phyloP scores from a whole-genome alignment of 2,329 filamentous ascomycete species.

The Cordyceps javanica region DNA sequence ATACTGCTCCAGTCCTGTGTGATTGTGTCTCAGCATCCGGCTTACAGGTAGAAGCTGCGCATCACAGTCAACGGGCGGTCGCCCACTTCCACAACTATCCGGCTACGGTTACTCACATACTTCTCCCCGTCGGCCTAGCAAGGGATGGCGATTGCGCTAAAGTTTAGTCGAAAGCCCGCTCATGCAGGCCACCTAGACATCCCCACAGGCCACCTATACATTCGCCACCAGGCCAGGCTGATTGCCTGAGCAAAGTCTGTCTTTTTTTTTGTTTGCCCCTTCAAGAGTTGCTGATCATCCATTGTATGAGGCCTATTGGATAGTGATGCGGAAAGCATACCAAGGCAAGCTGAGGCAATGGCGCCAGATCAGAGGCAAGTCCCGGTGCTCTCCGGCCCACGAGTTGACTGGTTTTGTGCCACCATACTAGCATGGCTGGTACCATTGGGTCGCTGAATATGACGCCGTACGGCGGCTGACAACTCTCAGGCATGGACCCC shows the following conservation, averaged over 20 bases:
- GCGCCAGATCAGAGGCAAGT: not conserved
- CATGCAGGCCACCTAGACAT: conserved; percentile 3
- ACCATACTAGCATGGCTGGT: not conserved
- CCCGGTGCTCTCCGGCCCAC: not conserved
- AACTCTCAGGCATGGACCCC: not conserved
- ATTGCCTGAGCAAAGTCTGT: not conserved
- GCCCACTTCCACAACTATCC: not conserved
- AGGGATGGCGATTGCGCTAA: not conserved
- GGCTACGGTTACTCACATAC: not conserved
- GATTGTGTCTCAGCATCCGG: no score
- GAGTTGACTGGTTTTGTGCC: not conserved
- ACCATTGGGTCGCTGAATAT: not conserved
- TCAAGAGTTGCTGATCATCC: not conserved
- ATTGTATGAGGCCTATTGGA: not conserved
- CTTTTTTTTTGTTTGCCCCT: no score
- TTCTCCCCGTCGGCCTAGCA: not conserved
- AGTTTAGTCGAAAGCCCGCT: conserved; percentile 1
- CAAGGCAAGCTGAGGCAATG: not conserved
- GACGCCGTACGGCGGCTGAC: not conserved
- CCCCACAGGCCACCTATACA: not conserved
- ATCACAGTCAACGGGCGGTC: not conserved
- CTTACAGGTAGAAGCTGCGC: no score
- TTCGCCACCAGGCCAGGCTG: not conserved
- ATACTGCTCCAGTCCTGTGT: no score
- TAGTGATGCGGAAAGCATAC: not conserved